Percentiles rank a stretch among this genome's conserved stretches.
phyloP scores from a whole-genome alignment of 352 stramenopile species.

The Plasmopara muralis region DNA sequence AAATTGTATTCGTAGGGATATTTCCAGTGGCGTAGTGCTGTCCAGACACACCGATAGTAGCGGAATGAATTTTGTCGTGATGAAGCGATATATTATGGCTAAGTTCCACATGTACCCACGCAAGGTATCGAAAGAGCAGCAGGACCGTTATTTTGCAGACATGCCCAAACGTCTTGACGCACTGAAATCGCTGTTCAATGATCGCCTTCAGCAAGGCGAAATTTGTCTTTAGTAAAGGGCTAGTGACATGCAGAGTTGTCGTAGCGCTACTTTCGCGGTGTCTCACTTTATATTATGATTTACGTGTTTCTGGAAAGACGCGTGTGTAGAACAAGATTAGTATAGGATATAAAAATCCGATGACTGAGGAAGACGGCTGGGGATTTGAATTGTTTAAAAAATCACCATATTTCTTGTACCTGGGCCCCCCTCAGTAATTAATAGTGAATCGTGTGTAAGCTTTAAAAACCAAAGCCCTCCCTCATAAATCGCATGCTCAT shows the following conservation, averaged over 20 bases:
- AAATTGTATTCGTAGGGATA: slow-evolving; percentile 71
- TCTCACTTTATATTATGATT: neutral
- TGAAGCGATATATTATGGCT: slow-evolving; percentile 74
- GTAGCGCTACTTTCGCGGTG: neutral
- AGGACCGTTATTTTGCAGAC: slow-evolving; percentile 51
- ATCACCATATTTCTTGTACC: no score
- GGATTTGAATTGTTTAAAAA: no score
- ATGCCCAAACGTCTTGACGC: slow-evolving; percentile 57
- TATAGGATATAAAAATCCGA: no score
- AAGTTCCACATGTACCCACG: slow-evolving; percentile 79
- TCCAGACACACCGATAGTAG: slow-evolving; percentile 49
- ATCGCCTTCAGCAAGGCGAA: slow-evolving; percentile 31
- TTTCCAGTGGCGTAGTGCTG: slow-evolving; percentile 64
- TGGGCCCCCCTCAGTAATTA: no score
- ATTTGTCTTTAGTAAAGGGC: neutral
- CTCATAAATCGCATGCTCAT: no score
- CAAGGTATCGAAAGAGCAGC: slow-evolving; percentile 56
- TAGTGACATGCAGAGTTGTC: neutral
- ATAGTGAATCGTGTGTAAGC: no score
- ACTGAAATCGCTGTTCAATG: slow-evolving; percentile 53
- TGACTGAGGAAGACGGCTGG: no score
- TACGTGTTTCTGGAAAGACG: no score
- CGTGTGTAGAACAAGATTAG: no score
- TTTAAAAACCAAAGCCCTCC: no score
- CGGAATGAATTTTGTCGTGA: slow-evolving; percentile 64